Base-by-base conservation (phyloP, 805 yeast species). In the Citeromyces nyonsensis region DNA sequence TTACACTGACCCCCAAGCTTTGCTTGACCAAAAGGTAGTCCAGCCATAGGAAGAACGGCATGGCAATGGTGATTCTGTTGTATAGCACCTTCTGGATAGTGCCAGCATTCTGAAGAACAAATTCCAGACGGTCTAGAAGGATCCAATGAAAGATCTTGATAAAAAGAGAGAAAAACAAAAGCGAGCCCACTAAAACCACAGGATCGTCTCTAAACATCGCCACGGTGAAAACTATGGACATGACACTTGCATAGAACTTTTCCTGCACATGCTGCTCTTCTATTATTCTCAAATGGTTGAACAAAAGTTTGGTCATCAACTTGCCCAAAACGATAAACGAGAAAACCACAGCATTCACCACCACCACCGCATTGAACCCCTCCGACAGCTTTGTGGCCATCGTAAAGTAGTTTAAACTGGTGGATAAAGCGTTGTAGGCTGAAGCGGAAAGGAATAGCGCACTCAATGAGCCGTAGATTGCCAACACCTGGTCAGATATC, bases 61-160 rank as follows among this genome's bases (percentile, higher is more conserved):
- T 42, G 11, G 76, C 57, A 35, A 67, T 43, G 20, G 66, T 50
- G 38, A 69, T 57, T 29, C 68, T 51, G 33, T 57, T 61, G 29
- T 48, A 46, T 10, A 54, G 40, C 15, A 56, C 49, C 30, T 40
- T 48, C 31, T 42, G 42, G 4, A 49, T 54, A 38, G 45, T 48
- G 34, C 48, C 56, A 18, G 54, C 50, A 25, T 56, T 52, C 44
- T 69, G 77, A 43, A 63, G 60, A 4, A 67, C 39, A 33, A 54
- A 51, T 29, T 67, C 74, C 35, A 66, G 47, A 29, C 74, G 40
- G 56, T 59, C 63, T 26, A 57, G 54, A 29, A 78, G 51, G 1
- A 91, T 64, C 73, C 93, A 77, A 47, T 85, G 94, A 56, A 79
- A 73, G 2, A 78, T 73, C 45, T 76, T 78, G 46, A 71, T 51